phyloP scores from a whole-genome alignment of 306 rosid species.

The Phaseolus lunatus region DNA sequence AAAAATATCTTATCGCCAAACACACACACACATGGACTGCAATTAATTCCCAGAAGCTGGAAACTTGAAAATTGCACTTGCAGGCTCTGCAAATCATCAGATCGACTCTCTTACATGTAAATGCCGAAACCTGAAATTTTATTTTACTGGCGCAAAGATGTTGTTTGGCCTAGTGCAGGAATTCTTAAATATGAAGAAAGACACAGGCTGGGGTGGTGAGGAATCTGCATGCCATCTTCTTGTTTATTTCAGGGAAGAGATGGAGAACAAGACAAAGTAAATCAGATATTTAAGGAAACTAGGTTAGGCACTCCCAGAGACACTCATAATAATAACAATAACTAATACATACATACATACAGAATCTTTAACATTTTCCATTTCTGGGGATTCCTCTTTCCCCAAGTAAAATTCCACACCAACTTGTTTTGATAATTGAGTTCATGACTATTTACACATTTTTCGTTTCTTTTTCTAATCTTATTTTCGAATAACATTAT shows the following conservation, averaged over 20 bases:
- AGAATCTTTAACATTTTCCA: slow-evolving; percentile 54
- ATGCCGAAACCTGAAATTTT: slow-evolving; percentile 56
- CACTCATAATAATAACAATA: neutral
- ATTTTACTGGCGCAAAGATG: slow-evolving; percentile 45
- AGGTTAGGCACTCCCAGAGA: slow-evolving; percentile 34
- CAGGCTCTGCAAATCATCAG: slow-evolving; percentile 39
- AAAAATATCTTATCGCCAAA: neutral
- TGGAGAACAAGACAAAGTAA: slow-evolving; percentile 48
- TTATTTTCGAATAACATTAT: too few relatives aligned
- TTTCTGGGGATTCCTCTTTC: slow-evolving; percentile 53
- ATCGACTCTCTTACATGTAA: slow-evolving; percentile 22
- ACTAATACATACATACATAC: slow-evolving; percentile 26
- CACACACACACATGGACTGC: slow-evolving; percentile 40
- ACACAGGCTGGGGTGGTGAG: slow-evolving; percentile 38
- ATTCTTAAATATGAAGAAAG: slow-evolving; percentile 64
- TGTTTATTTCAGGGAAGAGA: slow-evolving; percentile 39
- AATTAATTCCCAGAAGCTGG: slow-evolving; percentile 40
- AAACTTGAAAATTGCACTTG: slow-evolving; percentile 30
- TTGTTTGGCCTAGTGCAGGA: slow-evolving; percentile 63
- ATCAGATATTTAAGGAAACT: slow-evolving; percentile 52
- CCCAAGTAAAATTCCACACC: slow-evolving; percentile 53
- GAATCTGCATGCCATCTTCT: slow-evolving; percentile 54
- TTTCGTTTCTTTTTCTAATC: too few relatives aligned
- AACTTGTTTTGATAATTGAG: slow-evolving; percentile 23
- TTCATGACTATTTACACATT: too few relatives aligned